Conservation (phyloP, 441 rosid genomes). For the Erodium texanum region DNA sequence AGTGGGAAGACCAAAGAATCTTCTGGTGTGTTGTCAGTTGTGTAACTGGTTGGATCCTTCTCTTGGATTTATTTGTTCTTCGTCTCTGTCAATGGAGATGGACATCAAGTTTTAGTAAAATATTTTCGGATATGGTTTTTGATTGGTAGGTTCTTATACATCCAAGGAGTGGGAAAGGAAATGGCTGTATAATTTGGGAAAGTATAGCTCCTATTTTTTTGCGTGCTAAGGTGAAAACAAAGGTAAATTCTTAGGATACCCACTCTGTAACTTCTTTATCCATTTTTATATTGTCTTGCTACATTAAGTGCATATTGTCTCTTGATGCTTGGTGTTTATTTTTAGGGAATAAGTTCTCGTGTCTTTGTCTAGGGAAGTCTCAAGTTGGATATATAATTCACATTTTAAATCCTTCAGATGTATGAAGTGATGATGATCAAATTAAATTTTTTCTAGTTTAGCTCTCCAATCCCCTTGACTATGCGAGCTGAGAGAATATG, state of each 20-base stretch:
- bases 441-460: not conserved
- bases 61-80: conserved; percentile 8
- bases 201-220: conserved; percentile 64
- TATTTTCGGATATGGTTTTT: conserved; percentile 21
- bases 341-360: not conserved
- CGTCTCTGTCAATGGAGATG: conserved; percentile 11
- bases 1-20: conserved; percentile 64
- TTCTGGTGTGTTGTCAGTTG: conserved; percentile 45
- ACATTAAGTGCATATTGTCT: not conserved
- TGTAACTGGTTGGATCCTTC: conserved; percentile 9
- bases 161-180: conserved; percentile 79
- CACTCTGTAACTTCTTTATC: not conserved
- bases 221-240: conserved; percentile 55
- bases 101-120: conserved; percentile 22
- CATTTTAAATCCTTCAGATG: too few relatives aligned
- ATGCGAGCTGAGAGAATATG: not conserved
- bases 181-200: conserved; percentile 66
- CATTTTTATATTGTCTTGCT: not conserved
- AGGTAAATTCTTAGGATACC: conserved; percentile 33
- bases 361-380: too few relatives aligned
- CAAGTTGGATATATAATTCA: too few relatives aligned
- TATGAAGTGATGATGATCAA: not conserved
- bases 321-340: not conserved
- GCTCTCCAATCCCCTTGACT: not conserved
- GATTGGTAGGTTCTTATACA: conserved; percentile 60